Evolutionary conservation across 371 early-diverging fungal species (phyloP), one percentile per base, ranked within the genome.

Genomic region (Rhizopus microsporus): DNA sequence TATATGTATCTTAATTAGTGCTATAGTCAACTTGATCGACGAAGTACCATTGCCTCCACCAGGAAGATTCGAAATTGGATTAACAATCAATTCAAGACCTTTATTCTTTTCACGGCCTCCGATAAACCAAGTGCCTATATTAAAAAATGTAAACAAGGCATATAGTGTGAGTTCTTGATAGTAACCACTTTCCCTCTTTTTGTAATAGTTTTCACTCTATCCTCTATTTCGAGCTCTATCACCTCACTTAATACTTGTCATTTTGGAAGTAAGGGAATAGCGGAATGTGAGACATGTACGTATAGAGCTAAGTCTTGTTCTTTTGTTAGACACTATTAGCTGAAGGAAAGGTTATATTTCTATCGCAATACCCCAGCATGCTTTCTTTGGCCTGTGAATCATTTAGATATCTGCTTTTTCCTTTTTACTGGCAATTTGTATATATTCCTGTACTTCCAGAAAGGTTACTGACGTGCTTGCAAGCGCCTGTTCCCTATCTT

Each of bases 401-500:
- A 1, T 75, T 92, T 37, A 81, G 82, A 5, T 78, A 86, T 42
- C 69, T 91, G 6, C 62, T 92, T 29, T 93, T 87, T 59, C 93
- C 93, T 1, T 71, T 93, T 23, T 82, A 82, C 46, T 92, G 93
- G 92, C 91, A 89, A 54, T 88, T 90, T 58, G 89, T 90, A 3
- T 84, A 85, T 51, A 91, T 93, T 40, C 92, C 93, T 0, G 81
- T 93, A 8, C 61, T 93, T 0, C 93, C 93, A 0, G 76, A 80
- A 12, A 64, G 80, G 29, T 67, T 92, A 16, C 66, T 91, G 75
- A 86, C 83, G 33, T 91, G 90, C 57, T 72, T 91, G 12, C 90
- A 91, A 66, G 88, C 91, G 3, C 92, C 93, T 30, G 87, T 91
- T 35, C 93, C 93, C 6, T 93, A 88, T 52, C 88, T 93, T 39